Percentiles rank a stretch among this genome's conserved stretches.
These are phyloP conservation scores for Trypanosoma cruzi DNA, from an alignment of 208 protist species.

Conservation along the genomic window DNA sequence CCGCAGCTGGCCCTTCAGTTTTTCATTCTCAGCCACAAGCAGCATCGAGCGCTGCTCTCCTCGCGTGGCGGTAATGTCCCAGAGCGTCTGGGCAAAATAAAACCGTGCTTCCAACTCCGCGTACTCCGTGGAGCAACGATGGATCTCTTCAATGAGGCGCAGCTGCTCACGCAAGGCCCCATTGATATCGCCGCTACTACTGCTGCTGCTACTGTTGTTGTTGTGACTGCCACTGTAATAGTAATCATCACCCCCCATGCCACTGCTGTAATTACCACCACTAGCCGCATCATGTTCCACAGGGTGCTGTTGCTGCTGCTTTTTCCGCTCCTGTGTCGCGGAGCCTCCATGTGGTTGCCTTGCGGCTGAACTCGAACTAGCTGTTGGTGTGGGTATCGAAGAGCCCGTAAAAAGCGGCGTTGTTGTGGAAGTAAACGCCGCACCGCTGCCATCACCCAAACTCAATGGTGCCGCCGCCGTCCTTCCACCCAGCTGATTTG, in stretches of 20 bases:
- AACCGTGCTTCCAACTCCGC: slow-evolving; percentile 33
- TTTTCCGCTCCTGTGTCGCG: not conserved
- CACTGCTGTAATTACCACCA: not conserved
- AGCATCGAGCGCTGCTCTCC: slow-evolving; percentile 38
- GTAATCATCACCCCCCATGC: slow-evolving; percentile 7
- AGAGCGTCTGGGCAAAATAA: slow-evolving; percentile 33
- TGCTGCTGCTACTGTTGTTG: not conserved
- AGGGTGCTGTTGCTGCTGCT: not conserved
- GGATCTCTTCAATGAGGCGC: slow-evolving; percentile 53
- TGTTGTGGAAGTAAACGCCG: not conserved
- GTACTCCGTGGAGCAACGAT: slow-evolving; percentile 38
- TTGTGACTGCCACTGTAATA: not conserved
- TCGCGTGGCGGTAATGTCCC: slow-evolving; percentile 35
- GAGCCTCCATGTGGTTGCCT: not conserved
- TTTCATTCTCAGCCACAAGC: slow-evolving; percentile 39
- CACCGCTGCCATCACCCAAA: not conserved
- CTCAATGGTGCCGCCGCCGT: not conserved
- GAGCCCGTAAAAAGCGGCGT: not conserved
- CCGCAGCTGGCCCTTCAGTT: slow-evolving; percentile 29
- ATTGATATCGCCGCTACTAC: not conserved
- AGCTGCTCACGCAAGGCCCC: slow-evolving; percentile 53
- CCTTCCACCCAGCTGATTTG: not conserved
- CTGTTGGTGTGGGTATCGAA: slow-evolving; percentile 18
- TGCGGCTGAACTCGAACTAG: slow-evolving; percentile 6
- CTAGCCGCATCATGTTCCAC: not conserved